Evolutionary conservation across 495 filamentous ascomycete genomes (phyloP), one percentile per base, ranked within the genome.

Genomic region (Bacidia gigantensis): DNA sequence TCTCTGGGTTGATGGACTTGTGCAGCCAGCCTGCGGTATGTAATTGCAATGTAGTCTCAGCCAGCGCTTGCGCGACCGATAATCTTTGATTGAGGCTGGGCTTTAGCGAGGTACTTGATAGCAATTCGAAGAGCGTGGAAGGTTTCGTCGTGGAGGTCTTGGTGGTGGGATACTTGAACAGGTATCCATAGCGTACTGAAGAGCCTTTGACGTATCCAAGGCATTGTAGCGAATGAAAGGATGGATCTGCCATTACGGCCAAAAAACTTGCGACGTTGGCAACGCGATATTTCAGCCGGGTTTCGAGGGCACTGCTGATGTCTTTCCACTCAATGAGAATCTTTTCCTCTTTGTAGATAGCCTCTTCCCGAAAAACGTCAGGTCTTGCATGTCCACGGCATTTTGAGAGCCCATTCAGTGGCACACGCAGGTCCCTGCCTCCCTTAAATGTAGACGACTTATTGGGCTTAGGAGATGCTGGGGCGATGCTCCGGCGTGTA

Each of bases 1-100:
- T 67, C 21, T 65, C 57, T 9, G 64, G 52, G n/a, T 59, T 44
- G 29, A 67, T 59, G 35, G 48, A 56, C 40, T 66, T 69, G 60
- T 69, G 65, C 40, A 67, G 52, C 66, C 66, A 69, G 14, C 65
- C 65, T 10, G 62, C 56, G 5, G 62, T 64, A 53, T 69, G 66
- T 2, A 67, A 46, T 39, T 65, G 60, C 10, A 65, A 48, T 1
- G 65, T 38, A 18, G 61, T 61, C 44, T 64, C 56, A 1, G 60
- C 64, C 5, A 67, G 56, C 18, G 50, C 26, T 25, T 26, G 46
- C 12, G 52, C 59, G 3, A 67, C 7, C 35, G 7, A 38, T 14
- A 53, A 11, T 17, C 51, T 42, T 17, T 47, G 3, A 26, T 42
- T 53, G 3, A 53, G 26, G 26, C 42, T 53, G n/a, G 51, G 51